Evolutionary conservation across 495 filamentous ascomycete species (phyloP), one percentile per base, ranked within the genome.

Genomic region (Trichoderma reesei): DNA sequence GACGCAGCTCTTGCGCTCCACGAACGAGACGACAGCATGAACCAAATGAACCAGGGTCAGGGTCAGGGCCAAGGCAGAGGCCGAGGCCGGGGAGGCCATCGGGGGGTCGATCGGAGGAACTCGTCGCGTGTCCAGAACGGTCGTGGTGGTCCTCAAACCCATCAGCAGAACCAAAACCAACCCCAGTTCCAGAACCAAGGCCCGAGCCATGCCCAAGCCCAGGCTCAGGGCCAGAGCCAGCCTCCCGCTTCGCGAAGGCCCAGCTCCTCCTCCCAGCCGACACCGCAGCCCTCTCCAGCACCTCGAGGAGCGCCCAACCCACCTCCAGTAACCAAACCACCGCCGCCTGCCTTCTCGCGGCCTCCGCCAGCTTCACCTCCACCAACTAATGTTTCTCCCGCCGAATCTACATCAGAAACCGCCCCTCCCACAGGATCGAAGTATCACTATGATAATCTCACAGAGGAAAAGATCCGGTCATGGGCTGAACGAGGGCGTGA

Each of bases 401-500:
- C 70, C 10, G 67, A 69, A 46, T 48, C 66, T 44, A 62, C 59
- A 4, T 61, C 70, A 68, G 37, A 48, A 64, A 48, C 65, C 42
- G 60, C 26, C 38, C 60, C 63, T 14, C 73, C 73, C 3, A 66
- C 71, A 13, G 68, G 71, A 31, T 71, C 75, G 2, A 73, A 72
- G 54, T 83, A 80, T 67, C 76, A 78, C 63, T 85, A 80, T 64
- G 69, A 63, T 38, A 72, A 81, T 64, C 65, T 85, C 39, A 82
- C 82, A 14, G 77, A 83, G 41, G 71, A 77, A 33, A 73, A 76
- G 60, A 65, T 83, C 9, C 68, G 68, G 10, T 65, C 71, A 42
- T 85, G 82, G 82, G 66, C 72, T 42, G 72, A 75, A 61, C 72
- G 69, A 60, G 80, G 75, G n/a, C 78, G 82, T 6, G 79, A 83